Evolutionary conservation across 305 asterid species (phyloP).

Genomic region (Fraxinus baroniana): DNA sequence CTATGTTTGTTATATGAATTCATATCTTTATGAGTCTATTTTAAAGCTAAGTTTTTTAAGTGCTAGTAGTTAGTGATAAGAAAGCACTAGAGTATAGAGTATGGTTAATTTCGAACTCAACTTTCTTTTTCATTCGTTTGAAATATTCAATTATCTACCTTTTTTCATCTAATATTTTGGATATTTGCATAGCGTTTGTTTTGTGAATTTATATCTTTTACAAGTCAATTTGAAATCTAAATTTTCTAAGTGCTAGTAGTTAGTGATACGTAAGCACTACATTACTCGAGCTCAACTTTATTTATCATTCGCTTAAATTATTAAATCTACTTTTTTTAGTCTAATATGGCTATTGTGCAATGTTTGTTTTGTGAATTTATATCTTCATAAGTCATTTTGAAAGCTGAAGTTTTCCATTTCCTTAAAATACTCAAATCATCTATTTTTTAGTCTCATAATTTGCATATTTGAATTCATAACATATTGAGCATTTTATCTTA

Average conservation of each 20-base stretch:
- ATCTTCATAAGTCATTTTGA: neutral
- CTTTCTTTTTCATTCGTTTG: neutral
- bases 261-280: neutral
- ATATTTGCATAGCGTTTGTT: neutral
- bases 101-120: neutral
- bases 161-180: neutral
- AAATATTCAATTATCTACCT: neutral
- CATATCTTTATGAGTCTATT: neutral
- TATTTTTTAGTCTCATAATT: neutral
- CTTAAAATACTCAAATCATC: neutral
- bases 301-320: neutral
- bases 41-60: neutral
- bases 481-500: neutral
- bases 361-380: neutral
- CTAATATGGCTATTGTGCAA: neutral
- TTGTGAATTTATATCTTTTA: neutral
- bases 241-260: neutral
- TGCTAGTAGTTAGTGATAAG: neutral
- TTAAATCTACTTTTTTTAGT: neutral
- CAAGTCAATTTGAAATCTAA: neutral
- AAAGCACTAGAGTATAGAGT: neutral
- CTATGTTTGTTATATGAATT: neutral
- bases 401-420: neutral
- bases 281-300: neutral
- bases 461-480: neutral